Base-by-base conservation (phyloP, 2,329 filamentous ascomycete genomes). In the Ilyonectria robusta region DNA sequence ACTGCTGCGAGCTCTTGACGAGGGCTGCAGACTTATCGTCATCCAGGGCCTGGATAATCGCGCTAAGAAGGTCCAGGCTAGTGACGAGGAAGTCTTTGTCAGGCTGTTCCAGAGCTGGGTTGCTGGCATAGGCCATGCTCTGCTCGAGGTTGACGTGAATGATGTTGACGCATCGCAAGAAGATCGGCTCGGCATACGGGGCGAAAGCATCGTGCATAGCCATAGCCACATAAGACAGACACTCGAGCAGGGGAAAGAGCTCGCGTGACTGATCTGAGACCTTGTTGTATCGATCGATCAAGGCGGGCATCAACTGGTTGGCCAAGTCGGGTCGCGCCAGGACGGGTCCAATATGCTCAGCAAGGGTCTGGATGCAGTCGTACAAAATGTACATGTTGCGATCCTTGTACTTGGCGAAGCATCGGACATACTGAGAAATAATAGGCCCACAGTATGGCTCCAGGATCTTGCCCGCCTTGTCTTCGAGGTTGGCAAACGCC, bases 371-470 rank as follows among this genome's bases (percentile, higher is more conserved):
- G 37, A 99, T 94, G 80, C 96, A 98, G 82, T 99, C 96, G 83
- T 99, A 99, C 37, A 99, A 89, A 61, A 98, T 97, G 84, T 97
- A 98, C 90, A 98, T 98, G 84, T 99, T 99, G 76, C 94, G 92
- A 81, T 98, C 95, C 86, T 99, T 98, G 89, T 98, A 99, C 81
- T 93, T 94, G 59, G 86, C 88, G 81, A 99, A 99, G 81, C 96
- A 99, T 67, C 88, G 87, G 59, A 98, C 94, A 77, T 95, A 98
- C 79, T 98, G 96, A 68, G 91, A 92, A 59, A 98, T 89, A 75
- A 99, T 98, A 29, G 95, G 93, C 31, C 92, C 88, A 75, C 94
- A 95, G 82, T 98, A 99, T 0, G 94, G 94, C 70, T 92, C 90
- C 47, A 99, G 84, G 68, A 91, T 88, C 70, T 90, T 90, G 65